Base-by-base conservation (phyloP, 2,329 filamentous ascomycete genomes). In the Paracoccidioides lutzii region DNA sequence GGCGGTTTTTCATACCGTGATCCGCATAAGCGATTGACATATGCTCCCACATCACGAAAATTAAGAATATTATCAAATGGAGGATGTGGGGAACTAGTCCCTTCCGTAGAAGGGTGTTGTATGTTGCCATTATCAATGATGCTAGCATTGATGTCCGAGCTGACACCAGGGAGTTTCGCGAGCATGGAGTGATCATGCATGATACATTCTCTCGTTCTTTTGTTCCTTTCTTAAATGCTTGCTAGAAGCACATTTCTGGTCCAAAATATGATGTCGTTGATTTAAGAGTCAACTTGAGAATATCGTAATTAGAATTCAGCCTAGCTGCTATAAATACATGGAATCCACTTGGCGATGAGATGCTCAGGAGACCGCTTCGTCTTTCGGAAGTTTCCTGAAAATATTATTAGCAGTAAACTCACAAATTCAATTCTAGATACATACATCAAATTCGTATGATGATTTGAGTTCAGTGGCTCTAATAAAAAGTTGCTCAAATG, bases 31-130 rank as follows among this genome's bases (percentile, higher is more conserved):
- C 71, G 65, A 63, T 90, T 90, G 61, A 88, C 75, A 0, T 81
- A 82, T 59, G 76, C 73, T 43, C 83, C 86, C 45, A 90, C 83
- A 75, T 91, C 87, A 56, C 88, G 81, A 66, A 90, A 88, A 68
- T 91, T 91, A 63, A 84, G 72, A 52, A 90, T 76, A 53, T 77
- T 78, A 57, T 83, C 75, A 61, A 85, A 73, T 0, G 66, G 65
- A 5, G 67, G 65, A 54, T 68, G 65, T 38, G 66, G 63, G 3
- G 67, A 40, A 12, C 35, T 32, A n/a, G 5, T 32, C 38, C 41
- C 49, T n/a, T 28, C 33, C 15, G 14, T 32, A 9, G 37, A 22
- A 12, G 38, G 22, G 22, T 22, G 35, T 42, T 41, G 28, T 5
- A n/a, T 3, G 42, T 12, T 49, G 43, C 8, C 22, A 30, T 14